phyloP scores from a whole-genome alignment of 106 monocot species.

The Dioscorea dumetorum region DNA sequence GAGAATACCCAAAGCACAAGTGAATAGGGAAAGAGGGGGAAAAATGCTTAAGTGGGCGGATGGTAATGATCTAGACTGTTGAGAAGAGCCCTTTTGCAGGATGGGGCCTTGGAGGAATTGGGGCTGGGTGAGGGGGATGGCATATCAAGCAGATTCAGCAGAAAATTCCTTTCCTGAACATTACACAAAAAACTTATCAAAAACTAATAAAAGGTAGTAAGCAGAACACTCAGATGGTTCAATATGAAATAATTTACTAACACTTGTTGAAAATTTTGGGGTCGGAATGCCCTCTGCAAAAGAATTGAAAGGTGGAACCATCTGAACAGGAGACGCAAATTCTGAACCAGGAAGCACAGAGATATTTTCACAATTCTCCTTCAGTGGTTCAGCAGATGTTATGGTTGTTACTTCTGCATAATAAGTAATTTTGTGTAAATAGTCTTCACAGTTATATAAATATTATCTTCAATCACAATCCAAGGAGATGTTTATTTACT shows the following conservation, averaged over 20 bases:
- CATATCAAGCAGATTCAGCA: conserved; percentile 40
- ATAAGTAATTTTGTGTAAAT: no score
- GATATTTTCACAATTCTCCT: conserved; percentile 11
- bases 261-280: conserved; percentile 87
- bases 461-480: no score
- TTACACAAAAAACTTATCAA: background rate
- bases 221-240: background rate
- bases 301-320: conserved; percentile 48
- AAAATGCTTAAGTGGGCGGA: no score
- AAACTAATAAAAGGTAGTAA: no score
- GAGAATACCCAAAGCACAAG: background rate
- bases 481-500: no score
- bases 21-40: background rate
- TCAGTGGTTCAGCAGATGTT: no score
- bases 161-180: conserved; percentile 69
- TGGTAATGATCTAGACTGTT: conserved; percentile 18
- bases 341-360: conserved; percentile 16
- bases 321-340: conserved; percentile 62
- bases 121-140: conserved; percentile 35
- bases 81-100: conserved; percentile 63
- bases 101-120: conserved; percentile 24
- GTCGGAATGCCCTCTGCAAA: conserved; percentile 62
- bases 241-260: conserved; percentile 28
- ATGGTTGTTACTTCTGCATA: no score
- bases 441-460: no score